Conservation (phyloP, 352 stramenopile species). For the Saprolegnia diclina region DNA sequence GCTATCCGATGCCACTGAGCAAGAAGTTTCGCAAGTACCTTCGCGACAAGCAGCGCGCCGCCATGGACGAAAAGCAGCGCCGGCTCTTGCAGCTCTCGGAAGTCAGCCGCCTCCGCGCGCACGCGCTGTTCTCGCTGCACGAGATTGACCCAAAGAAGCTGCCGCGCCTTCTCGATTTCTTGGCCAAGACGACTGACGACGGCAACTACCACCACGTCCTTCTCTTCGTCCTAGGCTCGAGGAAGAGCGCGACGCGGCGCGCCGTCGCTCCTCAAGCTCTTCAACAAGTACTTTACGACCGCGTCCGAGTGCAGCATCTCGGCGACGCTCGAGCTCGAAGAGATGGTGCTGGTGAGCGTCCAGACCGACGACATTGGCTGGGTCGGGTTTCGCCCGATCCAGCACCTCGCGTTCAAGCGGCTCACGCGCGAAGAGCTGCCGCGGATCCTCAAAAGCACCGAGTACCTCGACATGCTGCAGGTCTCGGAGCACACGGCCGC, state of each 20-base stretch:
- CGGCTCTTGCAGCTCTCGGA: slow-evolving; percentile 32
- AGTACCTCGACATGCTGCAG: slow-evolving; percentile 82
- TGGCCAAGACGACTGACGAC: slow-evolving; percentile 30
- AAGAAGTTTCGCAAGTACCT: slow-evolving; percentile 23
- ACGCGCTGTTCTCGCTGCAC: slow-evolving; percentile 76
- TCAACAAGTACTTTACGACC: slow-evolving; percentile 80
- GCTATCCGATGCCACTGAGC: slow-evolving; percentile 19
- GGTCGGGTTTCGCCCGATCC: slow-evolving; percentile 78
- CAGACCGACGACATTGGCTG: slow-evolving; percentile 40
- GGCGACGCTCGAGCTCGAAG: slow-evolving; percentile 70
- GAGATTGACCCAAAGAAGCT: slow-evolving; percentile 84
- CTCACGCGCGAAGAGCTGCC: slow-evolving; percentile 77
- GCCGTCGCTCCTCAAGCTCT: slow-evolving; percentile 72
- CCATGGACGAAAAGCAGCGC: background rate
- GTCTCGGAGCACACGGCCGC: slow-evolving; percentile 69
- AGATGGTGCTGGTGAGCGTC: slow-evolving; percentile 68
- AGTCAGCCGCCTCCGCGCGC: slow-evolving; percentile 65
- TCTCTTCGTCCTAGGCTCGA: slow-evolving; percentile 77
- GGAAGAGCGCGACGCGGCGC: slow-evolving; percentile 61
- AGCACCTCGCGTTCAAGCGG: slow-evolving; percentile 81
- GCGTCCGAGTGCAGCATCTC: slow-evolving; percentile 79
- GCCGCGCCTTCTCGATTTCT: slow-evolving; percentile 68
- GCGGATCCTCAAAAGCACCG: slow-evolving; percentile 72
- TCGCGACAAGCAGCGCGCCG: background rate
- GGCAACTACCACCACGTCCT: slow-evolving; percentile 77